Base-by-base conservation (phyloP, 805 yeast species). In the Cyberlindnera maritima region DNA sequence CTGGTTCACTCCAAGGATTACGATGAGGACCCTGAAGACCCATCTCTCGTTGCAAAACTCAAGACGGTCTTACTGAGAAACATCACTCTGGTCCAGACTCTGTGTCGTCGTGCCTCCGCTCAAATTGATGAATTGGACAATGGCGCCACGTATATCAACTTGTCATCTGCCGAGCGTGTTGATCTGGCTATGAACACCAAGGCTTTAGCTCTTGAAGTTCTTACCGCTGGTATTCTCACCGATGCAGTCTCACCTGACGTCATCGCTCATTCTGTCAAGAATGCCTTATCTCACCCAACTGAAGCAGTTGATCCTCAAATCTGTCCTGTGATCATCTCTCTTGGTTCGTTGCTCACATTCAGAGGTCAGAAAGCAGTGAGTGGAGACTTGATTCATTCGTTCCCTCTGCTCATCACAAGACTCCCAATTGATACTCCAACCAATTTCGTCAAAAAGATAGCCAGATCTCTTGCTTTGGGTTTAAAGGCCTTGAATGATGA, bases 401-500 rank as follows among this genome's bases (percentile, higher is more conserved):
- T 69, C 53, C 84, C 87, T 2, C 65, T 80, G 3, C 65, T 84
- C 45, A 71, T 85, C 11, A 52, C 57, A 10, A 52, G 45, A 21
- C 33, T 54, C 14, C 75, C 85, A 0, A 72, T 80, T 43, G 79
- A 81, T 12, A 69, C 74, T 15, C 72, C 85, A 44, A 54, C 70
- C 4, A 63, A 61, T 0, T 68, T 77, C 36, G 83, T 89, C 34
- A 62, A 69, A 39, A 66, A 70, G 6, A 74, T 83, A 2, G 76
- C 94, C 1, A 64, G 67, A 44, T 68, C 79, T 32, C 77, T 90
- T 33, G 85, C 91, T 0, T 63, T 76, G 41, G 89, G 91, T 3
- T 70, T 88, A 54, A 78, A 76, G 47, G 77, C 80, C 9, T 70
- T 86, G 44, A 79, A 90, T 17, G 92, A 89, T 59, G 97, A 90